phyloP scores from a whole-genome alignment of 2,329 filamentous ascomycete species.

The Fusarium secorum region DNA sequence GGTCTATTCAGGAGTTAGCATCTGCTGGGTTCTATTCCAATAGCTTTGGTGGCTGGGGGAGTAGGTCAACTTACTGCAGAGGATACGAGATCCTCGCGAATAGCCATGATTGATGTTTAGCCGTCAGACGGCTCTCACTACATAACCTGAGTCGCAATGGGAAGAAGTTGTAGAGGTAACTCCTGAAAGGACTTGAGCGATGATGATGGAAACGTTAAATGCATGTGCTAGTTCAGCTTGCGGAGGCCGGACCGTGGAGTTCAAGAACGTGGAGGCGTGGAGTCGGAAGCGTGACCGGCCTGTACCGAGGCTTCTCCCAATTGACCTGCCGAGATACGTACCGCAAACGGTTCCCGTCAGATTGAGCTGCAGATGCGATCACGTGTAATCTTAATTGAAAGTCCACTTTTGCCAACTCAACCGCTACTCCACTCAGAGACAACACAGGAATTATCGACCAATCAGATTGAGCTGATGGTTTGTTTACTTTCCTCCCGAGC shows the following conservation, averaged over 20 bases:
- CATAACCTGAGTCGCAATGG: constrained; percentile 32
- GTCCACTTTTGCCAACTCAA: constrained; percentile 23
- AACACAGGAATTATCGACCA: constrained; percentile 26
- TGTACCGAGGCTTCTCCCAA: constrained; percentile 46
- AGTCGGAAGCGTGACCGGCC: constrained; percentile 42
- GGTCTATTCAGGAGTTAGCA: constrained; percentile 43
- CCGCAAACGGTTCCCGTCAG: constrained; percentile 2
- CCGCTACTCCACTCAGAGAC: constrained; percentile 7
- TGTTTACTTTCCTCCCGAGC: constrained; percentile 55
- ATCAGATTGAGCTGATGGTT: constrained; percentile 41
- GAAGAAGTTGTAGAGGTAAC: constrained; percentile 1
- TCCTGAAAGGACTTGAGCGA: constrained; percentile 5
- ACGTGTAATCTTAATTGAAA: constrained; percentile 11
- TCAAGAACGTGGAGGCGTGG: constrained; percentile 33
- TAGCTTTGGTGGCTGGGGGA: constrained; percentile 3
- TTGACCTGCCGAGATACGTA: constrained; percentile 30
- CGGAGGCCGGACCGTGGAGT: constrained; percentile 32
- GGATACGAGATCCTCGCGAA: constrained; percentile 90
- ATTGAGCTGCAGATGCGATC: constrained; percentile 9
- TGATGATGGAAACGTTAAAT: constrained; percentile 35
- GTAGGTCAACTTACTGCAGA: constrained; percentile 69
- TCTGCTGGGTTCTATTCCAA: constrained; percentile 1
- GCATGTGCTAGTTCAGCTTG: constrained; percentile 43
- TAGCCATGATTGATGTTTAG: constrained; percentile 66
- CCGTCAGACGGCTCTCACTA: constrained; percentile 33